Conservation (phyloP, 176 grass and related monocot genomes). For the Carex myosuroides region DNA sequence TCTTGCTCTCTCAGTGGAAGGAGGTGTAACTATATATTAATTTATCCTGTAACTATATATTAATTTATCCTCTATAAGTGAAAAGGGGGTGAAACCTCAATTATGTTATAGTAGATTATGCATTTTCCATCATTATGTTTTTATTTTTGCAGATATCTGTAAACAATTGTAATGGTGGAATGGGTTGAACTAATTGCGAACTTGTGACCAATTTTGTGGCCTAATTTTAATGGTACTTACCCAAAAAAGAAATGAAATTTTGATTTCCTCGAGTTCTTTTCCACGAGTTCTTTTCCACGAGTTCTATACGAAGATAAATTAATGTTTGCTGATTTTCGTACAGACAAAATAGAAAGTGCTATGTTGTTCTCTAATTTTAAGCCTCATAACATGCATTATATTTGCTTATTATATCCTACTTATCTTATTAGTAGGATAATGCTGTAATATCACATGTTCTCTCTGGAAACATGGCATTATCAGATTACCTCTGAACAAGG, state of each 20-base stretch:
- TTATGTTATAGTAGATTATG: background rate
- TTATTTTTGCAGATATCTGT: background rate
- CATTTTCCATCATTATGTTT: background rate
- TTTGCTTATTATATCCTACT: background rate
- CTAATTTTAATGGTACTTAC: background rate
- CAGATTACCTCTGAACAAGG: constrained; percentile 24
- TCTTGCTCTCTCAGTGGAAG: background rate
- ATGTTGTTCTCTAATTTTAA: background rate
- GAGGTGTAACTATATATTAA: background rate
- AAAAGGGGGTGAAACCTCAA: background rate
- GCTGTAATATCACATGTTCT: constrained; percentile 33
- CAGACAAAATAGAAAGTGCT: background rate
- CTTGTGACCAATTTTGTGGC: background rate
- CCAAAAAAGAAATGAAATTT: background rate
- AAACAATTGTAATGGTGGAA: background rate
- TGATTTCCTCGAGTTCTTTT: background rate
- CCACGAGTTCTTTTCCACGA: background rate
- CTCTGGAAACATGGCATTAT: constrained; percentile 35
- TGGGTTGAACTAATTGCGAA: background rate
- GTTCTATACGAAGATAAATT: background rate
- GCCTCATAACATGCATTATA: background rate
- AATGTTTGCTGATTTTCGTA: background rate
- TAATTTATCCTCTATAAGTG: background rate
- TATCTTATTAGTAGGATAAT: constrained; percentile 27
- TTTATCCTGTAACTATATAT: background rate